These are phyloP conservation scores for Avena sativa DNA, from an alignment of 176 grass and related monocot species.

Conservation along the genomic window DNA sequence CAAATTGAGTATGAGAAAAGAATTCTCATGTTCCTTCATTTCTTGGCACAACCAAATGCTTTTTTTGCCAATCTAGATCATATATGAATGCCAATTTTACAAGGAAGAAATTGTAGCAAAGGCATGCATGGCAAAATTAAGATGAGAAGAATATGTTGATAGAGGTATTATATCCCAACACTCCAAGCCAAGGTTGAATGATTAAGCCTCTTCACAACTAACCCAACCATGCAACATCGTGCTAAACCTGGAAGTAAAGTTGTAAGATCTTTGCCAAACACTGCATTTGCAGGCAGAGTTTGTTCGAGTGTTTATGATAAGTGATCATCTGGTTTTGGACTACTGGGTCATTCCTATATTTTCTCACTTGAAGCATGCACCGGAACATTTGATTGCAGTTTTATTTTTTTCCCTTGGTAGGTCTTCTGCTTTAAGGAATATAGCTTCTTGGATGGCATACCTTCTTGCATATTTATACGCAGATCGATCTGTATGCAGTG, in stretches of 20 bases:
- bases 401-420: constrained; percentile 22
- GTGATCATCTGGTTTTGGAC: constrained; percentile 39
- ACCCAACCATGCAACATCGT: not conserved
- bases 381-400: constrained; percentile 30
- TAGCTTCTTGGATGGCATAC: not conserved
- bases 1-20: not conserved
- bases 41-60: not conserved
- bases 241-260: constrained; percentile 69
- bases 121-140: not conserved
- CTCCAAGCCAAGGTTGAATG: not conserved
- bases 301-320: not conserved
- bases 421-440: constrained; percentile 13
- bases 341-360: constrained; percentile 27
- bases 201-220: not conserved
- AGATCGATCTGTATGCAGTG: no score
- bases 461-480: no score
- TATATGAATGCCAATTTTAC: not conserved
- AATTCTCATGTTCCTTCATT: not conserved
- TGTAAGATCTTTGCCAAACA: constrained; percentile 47
- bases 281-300: constrained; percentile 12
- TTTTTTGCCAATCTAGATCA: not conserved
- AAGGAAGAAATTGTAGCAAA: not conserved
- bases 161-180: not conserved
- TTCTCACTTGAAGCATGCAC: constrained; percentile 52
- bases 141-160: not conserved